Conservation (phyloP, 305 asterid genomes). For the Coffea humblotiana region DNA sequence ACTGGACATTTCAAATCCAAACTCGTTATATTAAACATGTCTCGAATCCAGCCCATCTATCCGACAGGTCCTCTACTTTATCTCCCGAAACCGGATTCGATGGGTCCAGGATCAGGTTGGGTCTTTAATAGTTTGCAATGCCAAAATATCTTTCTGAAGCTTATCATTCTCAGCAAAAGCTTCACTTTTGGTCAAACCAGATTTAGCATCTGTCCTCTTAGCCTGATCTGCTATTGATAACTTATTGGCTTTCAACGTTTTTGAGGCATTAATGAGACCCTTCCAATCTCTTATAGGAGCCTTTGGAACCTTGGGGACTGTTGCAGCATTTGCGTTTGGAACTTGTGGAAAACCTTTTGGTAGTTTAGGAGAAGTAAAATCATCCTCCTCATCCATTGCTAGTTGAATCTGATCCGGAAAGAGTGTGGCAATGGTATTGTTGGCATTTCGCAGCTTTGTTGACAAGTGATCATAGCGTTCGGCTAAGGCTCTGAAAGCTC, state of each 20-base stretch:
- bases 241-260: slow-evolving; percentile 41
- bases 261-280: slow-evolving; percentile 57
- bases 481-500: slow-evolving; percentile 76
- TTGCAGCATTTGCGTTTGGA: slow-evolving; percentile 24
- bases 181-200: slow-evolving; percentile 55
- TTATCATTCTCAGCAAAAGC: slow-evolving; percentile 65
- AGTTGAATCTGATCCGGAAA: slow-evolving; percentile 84
- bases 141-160: slow-evolving; percentile 75
- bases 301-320: slow-evolving; percentile 58
- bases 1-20: too few species aligned
- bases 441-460: slow-evolving; percentile 82
- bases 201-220: slow-evolving; percentile 25
- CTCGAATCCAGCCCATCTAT: too few species aligned
- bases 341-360: slow-evolving; percentile 29
- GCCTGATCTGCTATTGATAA: slow-evolving; percentile 17
- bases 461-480: slow-evolving; percentile 84
- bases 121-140: slow-evolving; percentile 72
- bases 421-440: slow-evolving; percentile 72
- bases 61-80: too few species aligned
- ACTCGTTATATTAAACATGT: too few species aligned
- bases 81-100: too few species aligned
- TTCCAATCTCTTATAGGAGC: slow-evolving; percentile 60
- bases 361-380: slow-evolving; percentile 24
- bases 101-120: too few species aligned
- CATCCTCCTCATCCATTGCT: slow-evolving; percentile 69